Evolutionary conservation across 345 rosid species (phyloP).

Genomic region (Sonneratia alba): DNA sequence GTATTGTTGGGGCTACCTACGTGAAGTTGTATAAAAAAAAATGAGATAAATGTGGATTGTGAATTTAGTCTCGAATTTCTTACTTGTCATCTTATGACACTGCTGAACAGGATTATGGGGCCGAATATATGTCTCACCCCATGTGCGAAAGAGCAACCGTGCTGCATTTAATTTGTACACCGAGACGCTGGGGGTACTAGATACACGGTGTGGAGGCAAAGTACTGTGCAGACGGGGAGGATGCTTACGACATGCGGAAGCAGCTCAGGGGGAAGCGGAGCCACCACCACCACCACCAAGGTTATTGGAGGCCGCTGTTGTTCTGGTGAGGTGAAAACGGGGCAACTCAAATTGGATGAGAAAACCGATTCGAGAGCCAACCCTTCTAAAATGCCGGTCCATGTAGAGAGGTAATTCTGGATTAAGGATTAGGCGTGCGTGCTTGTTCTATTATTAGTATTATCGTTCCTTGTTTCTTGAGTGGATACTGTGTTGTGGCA

Average conservation of each 20-base stretch:
- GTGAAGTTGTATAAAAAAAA: no score
- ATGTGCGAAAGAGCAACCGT: constrained; percentile 90
- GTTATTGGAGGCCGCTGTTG: constrained; percentile 69
- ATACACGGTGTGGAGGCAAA: constrained; percentile 92
- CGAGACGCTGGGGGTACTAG: constrained; percentile 69
- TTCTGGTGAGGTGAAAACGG: constrained; percentile 43
- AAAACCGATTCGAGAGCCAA: constrained; percentile 20
- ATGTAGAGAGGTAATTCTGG: background rate
- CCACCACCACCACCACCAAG: constrained; percentile 17
- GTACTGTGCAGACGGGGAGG: constrained; percentile 98
- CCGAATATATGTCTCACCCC: constrained; percentile 80
- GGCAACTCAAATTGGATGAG: constrained; percentile 30
- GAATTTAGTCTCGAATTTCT: background rate
- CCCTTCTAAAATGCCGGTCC: constrained; percentile 8
- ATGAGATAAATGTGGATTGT: background rate
- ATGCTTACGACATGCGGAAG: constrained; percentile 97
- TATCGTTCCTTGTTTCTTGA: background rate
- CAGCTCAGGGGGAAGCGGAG: constrained; percentile 72
- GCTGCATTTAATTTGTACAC: constrained; percentile 92
- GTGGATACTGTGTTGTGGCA: background rate
- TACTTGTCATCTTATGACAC: no score
- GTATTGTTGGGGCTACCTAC: no score
- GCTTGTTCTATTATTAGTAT: background rate
- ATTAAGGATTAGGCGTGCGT: background rate
- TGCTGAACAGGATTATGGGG: constrained; percentile 56